A percentile compares a stretch with the other conserved stretches of the same genome.
Evolutionary conservation across 1,139 yeast genomes (phyloP).

Genomic region (Suhomyces yuchorum): DNA sequence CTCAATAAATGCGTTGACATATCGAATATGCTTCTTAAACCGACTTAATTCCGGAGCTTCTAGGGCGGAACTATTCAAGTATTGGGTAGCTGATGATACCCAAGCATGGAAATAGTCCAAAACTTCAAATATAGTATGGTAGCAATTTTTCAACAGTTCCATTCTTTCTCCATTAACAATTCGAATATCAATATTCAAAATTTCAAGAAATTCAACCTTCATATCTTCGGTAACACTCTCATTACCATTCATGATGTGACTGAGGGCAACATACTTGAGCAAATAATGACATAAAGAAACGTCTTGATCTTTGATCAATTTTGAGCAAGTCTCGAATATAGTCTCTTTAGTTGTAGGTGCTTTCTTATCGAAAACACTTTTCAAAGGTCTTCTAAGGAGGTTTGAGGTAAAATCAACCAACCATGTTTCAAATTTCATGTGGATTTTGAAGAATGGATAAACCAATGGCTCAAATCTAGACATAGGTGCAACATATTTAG

Average conservation of each 20-base stretch:
- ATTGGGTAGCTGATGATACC: slow-evolving; percentile 47
- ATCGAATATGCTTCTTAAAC: slow-evolving; percentile 33
- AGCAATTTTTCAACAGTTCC: slow-evolving; percentile 64
- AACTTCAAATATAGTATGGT: slow-evolving; percentile 72
- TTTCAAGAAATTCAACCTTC: slow-evolving; percentile 55
- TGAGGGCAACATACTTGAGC: slow-evolving; percentile 77
- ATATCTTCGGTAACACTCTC: slow-evolving; percentile 48
- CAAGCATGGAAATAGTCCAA: slow-evolving; percentile 86
- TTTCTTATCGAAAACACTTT: slow-evolving; percentile 15
- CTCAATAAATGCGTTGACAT: slow-evolving; percentile 49
- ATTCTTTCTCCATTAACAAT: slow-evolving; percentile 48
- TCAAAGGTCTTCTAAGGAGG: slow-evolving; percentile 49
- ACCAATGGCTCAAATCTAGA: slow-evolving; percentile 39
- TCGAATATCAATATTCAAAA: slow-evolving; percentile 53
- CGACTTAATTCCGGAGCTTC: slow-evolving; percentile 23
- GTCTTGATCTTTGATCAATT: slow-evolving; percentile 73
- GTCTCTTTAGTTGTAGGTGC: slow-evolving; percentile 25
- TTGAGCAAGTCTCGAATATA: slow-evolving; percentile 66
- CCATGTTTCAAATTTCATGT: slow-evolving; percentile 59
- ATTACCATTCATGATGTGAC: slow-evolving; percentile 59
- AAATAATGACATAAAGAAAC: slow-evolving; percentile 67
- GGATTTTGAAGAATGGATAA: slow-evolving; percentile 38
- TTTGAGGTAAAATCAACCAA: slow-evolving; percentile 67
- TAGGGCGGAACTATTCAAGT: slow-evolving; percentile 25
- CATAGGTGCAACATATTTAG: slow-evolving; percentile 65